Base-by-base conservation (phyloP, 352 stramenopile genomes). In the Phytophthora hibernalis region DNA sequence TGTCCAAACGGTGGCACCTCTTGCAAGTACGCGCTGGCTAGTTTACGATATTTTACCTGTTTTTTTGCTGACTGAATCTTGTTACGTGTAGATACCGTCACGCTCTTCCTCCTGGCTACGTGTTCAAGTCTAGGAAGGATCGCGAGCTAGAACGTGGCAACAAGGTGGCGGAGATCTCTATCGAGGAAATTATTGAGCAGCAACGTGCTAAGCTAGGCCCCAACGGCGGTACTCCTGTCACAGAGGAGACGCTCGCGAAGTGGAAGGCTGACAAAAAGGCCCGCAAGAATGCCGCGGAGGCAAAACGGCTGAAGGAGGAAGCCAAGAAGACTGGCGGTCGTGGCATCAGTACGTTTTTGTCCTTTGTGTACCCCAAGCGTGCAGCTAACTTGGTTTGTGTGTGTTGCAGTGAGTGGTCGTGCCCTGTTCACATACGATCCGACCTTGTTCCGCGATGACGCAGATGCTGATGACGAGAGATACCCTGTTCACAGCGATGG, bases 121-220 rank as follows among this genome's bases (percentile, higher is more conserved):
- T 96, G 20, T 97, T 91, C 71, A 96, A 96, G 74, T 91, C 86
- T 11, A 92, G 89, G 60, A 90, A 89, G 52, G 87, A 97, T 12
- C 89, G 89, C 43, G 90, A 96, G 6, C 79, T 83, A 4, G 85
- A 96, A 65, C 94, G 93, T 66, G 65, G 73, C 57, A 95, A 92
- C 18, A 94, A 95, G 74, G 82, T 89, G 24, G 78, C 82, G 3
- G 89, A 96, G 20, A 79, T 97, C 49, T 94, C 87, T 12, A 96
- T 96, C 47, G 86, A 96, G 57, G 90, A 97, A 72, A 96, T 96
- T 50, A 97, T 97, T 44, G 90, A 97, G 74, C 74, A 95, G 75
- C 87, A 96, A 71, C 88, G 91, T 38, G 84, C 90, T 20, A 93
- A 92, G 71, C 75, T 97, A 18, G 90, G 85, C n/a, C 82, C 87